Evolutionary conservation across 129 eudicot genomes (phyloP).

Genomic region (Artemisia annua): DNA sequence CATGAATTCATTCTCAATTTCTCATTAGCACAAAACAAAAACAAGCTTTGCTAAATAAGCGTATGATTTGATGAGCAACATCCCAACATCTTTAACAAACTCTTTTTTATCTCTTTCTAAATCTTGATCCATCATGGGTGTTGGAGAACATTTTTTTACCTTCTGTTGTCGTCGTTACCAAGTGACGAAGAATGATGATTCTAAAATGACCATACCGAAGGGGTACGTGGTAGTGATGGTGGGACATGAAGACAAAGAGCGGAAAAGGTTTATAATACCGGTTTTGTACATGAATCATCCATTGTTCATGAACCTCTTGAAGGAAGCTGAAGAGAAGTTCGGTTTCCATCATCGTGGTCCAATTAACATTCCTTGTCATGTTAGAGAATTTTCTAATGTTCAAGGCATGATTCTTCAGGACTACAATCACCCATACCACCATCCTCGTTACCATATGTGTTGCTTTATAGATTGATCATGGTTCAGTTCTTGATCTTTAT

Average conservation of each 20-base stretch:
- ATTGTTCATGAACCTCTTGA: constrained; percentile 66
- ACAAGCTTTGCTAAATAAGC: neutral
- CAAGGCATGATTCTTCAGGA: constrained; percentile 49
- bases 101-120: constrained; percentile 41
- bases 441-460: constrained; percentile 29
- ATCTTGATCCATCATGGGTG: constrained; percentile 45
- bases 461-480: constrained; percentile 49
- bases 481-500: constrained; percentile 1
- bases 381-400: constrained; percentile 64
- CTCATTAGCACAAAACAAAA: neutral
- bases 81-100: constrained; percentile 57
- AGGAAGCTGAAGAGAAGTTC: constrained; percentile 87
- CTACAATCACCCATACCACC: neutral
- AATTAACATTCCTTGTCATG: constrained; percentile 75
- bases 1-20: too few species aligned
- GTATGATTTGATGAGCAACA: constrained; percentile 55
- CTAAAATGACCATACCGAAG: constrained; percentile 53
- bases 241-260: constrained; percentile 80
- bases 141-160: constrained; percentile 48
- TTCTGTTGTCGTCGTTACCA: constrained; percentile 47
- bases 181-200: constrained; percentile 24
- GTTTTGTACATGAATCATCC: constrained; percentile 82
- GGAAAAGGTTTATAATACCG: constrained; percentile 71
- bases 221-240: constrained; percentile 73
- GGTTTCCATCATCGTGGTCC: constrained; percentile 77